These are phyloP conservation scores for Trichoderma semiorbis DNA, from an alignment of 2,329 filamentous ascomycete species.

Conservation along the genomic window DNA sequence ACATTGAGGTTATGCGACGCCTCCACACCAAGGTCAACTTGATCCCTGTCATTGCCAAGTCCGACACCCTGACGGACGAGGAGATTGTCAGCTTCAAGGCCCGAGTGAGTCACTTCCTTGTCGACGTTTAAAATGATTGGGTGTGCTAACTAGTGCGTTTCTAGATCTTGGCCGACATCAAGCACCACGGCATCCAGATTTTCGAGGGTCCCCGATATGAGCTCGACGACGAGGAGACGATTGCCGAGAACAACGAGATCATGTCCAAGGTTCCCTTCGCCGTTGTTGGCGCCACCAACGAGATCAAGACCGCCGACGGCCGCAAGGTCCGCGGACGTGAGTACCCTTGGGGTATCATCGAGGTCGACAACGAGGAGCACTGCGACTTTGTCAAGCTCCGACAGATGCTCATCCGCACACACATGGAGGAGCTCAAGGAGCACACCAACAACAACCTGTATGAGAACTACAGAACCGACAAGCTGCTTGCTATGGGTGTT, in stretches of 20 bases:
- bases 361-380: conserved; percentile 99
- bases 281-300: conserved; percentile 93
- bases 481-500: conserved; percentile 97
- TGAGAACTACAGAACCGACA: conserved; percentile 99
- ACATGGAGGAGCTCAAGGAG: conserved; percentile 99
- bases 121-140: neutral
- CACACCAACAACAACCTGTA: conserved; percentile 99
- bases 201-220: conserved; percentile 98
- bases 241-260: conserved; percentile 99
- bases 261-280: conserved; percentile 99
- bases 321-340: conserved; percentile 93
- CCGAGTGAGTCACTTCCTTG: conserved; percentile 64
- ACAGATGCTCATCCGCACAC: conserved; percentile 99
- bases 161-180: conserved; percentile 94
- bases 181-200: conserved; percentile 96
- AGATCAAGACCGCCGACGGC: conserved; percentile 86
- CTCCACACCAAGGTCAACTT: conserved; percentile 99
- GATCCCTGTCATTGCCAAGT: conserved; percentile 98
- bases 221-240: conserved; percentile 98
- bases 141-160: neutral
- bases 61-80: conserved; percentile 95
- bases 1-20: conserved; percentile 99
- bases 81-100: conserved; percentile 94
- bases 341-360: conserved; percentile 97
- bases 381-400: conserved; percentile 99